These are phyloP conservation scores for Chenopodium album DNA, from an alignment of 148 eudicot genomes.

Conservation along the genomic window DNA sequence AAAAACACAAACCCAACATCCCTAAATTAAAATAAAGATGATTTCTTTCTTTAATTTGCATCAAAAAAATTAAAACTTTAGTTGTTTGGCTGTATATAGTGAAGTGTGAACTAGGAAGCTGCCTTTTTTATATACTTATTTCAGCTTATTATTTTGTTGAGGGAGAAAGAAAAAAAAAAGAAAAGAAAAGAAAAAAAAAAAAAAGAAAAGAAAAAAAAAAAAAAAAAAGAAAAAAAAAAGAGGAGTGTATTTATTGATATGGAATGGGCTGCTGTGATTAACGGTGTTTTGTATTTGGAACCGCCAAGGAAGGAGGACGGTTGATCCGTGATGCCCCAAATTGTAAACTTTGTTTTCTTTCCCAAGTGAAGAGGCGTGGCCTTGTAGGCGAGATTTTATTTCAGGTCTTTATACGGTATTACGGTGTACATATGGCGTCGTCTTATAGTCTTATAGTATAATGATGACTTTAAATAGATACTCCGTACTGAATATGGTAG, in stretches of 20 bases:
- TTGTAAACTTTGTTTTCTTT: too few species aligned
- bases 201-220: background rate
- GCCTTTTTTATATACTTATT: background rate
- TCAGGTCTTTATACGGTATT: too few species aligned
- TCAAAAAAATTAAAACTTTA: background rate
- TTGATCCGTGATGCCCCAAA: slow-evolving; percentile 8
- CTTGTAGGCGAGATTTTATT: too few species aligned
- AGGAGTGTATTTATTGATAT: background rate
- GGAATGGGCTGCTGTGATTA: background rate
- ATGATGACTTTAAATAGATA: too few species aligned
- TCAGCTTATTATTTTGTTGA: background rate
- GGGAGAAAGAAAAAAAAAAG: background rate
- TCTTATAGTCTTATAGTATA: too few species aligned
- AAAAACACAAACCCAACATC: background rate
- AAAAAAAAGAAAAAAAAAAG: too few species aligned
- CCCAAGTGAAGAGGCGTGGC: too few species aligned
- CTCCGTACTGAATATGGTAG: too few species aligned
- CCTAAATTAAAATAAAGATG: background rate
- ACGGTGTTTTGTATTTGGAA: slow-evolving; percentile 1
- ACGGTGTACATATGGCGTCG: too few species aligned
- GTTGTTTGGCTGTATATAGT: background rate
- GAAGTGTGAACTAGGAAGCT: slow-evolving; percentile 11
- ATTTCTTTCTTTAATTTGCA: background rate
- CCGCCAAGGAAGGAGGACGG: slow-evolving; percentile 4
- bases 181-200: too few species aligned